Conservation (phyloP, 2,329 filamentous ascomycete genomes). For the Fonsecaea erecta region DNA sequence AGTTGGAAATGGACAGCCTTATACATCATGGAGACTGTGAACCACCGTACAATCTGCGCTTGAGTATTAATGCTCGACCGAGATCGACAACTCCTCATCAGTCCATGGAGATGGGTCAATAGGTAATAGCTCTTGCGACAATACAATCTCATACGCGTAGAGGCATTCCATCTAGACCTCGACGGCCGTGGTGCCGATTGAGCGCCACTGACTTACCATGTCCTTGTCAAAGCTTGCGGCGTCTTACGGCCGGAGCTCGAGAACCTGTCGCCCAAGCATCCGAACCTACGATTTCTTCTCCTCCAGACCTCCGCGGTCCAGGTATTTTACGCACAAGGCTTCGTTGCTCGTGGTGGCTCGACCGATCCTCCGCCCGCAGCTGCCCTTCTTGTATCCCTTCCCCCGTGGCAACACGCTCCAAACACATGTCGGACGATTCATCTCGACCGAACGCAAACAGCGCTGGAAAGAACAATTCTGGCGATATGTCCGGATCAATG, state of each 20-base stretch:
- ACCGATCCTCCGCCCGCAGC: slow-evolving; percentile 62
- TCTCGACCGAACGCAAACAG: slow-evolving; percentile 72
- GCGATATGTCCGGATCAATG: slow-evolving; percentile 70
- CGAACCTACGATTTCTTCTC: slow-evolving; percentile 26
- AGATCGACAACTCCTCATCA: neutral
- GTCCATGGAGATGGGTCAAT: neutral
- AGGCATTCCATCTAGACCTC: neutral
- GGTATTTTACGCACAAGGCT: slow-evolving; percentile 64
- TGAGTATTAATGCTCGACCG: neutral
- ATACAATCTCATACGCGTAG: neutral
- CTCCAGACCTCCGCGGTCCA: slow-evolving; percentile 40
- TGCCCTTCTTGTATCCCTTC: slow-evolving; percentile 67
- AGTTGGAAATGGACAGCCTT: neutral
- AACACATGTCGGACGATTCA: slow-evolving; percentile 66
- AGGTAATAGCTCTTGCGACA: no score
- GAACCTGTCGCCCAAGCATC: slow-evolving; percentile 3
- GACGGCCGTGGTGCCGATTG: slow-evolving; percentile 1
- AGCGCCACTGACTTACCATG: neutral
- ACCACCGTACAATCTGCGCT: neutral
- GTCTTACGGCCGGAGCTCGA: slow-evolving; percentile 12
- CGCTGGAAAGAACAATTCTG: slow-evolving; percentile 67
- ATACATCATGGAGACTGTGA: neutral
- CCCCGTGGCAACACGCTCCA: slow-evolving; percentile 57
- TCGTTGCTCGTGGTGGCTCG: slow-evolving; percentile 57
- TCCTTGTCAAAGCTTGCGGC: slow-evolving; percentile 10